Conservation (phyloP, 441 rosid species). For the Eruca vesicaria region DNA sequence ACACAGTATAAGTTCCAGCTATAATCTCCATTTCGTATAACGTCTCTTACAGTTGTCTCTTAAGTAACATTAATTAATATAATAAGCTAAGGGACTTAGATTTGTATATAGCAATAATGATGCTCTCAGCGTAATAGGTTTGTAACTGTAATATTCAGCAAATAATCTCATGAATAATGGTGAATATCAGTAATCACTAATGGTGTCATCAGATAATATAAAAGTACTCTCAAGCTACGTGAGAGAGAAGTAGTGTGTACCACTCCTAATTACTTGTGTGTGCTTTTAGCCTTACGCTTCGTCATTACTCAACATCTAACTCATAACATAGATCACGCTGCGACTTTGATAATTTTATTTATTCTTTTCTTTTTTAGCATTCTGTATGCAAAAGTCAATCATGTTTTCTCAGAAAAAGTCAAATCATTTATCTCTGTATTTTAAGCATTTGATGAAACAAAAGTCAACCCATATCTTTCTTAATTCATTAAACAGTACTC, state of each 20-base stretch:
- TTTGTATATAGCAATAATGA: too few relatives aligned
- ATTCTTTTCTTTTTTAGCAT: neutral
- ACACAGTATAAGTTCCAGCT: too few relatives aligned
- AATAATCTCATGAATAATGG: neutral
- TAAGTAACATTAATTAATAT: too few relatives aligned
- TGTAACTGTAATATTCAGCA: neutral
- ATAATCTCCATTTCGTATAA: too few relatives aligned
- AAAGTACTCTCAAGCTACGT: neutral
- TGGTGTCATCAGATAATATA: neutral
- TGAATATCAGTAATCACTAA: neutral
- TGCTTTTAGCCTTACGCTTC: conserved; percentile 10
- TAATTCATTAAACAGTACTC: neutral
- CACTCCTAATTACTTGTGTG: conserved; percentile 21
- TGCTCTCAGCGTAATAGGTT: neutral
- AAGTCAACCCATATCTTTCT: conserved; percentile 19
- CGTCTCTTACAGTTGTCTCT: too few relatives aligned
- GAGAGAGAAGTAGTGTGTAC: conserved; percentile 31
- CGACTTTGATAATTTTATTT: conserved; percentile 5
- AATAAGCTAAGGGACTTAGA: too few relatives aligned
- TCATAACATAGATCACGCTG: conserved; percentile 29
- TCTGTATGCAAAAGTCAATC: conserved; percentile 7
- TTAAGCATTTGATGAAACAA: neutral
- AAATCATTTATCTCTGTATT: neutral
- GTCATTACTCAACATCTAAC: conserved; percentile 24
- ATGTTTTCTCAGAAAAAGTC: neutral